Percentiles rank a stretch among this genome's conserved stretches.
Conservation (phyloP, 2,329 filamentous ascomycete genomes). For the Pseudopithomyces chartarum region DNA sequence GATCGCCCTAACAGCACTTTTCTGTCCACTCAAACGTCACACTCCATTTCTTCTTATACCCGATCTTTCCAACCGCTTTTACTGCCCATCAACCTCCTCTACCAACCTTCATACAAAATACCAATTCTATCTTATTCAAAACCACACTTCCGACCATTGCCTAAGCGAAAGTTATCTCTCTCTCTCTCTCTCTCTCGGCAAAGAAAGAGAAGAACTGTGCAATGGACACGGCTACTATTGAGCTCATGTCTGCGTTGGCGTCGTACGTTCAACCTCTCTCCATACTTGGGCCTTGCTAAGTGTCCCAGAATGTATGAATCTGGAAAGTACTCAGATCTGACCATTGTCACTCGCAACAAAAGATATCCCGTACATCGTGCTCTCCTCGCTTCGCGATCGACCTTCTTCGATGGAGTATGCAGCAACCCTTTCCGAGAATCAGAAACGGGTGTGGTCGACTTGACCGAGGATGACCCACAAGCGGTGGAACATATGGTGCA, state of each 20-base stretch:
- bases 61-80: not conserved
- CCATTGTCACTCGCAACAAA: slow-evolving; percentile 51
- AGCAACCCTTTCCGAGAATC: slow-evolving; percentile 45
- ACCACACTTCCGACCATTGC: not conserved
- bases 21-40: slow-evolving; percentile 1
- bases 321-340: slow-evolving; percentile 55
- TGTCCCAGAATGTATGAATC: slow-evolving; percentile 43
- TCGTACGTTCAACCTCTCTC: slow-evolving; percentile 46
- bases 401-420: slow-evolving; percentile 52
- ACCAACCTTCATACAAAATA: not conserved
- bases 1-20: slow-evolving; percentile 7
- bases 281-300: slow-evolving; percentile 26
- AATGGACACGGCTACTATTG: slow-evolving; percentile 49
- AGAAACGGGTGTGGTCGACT: slow-evolving; percentile 44
- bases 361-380: slow-evolving; percentile 55
- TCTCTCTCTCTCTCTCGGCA: no score
- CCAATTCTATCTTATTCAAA: not conserved
- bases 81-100: not conserved
- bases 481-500: slow-evolving; percentile 49
- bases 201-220: slow-evolving; percentile 12
- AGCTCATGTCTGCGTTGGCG: slow-evolving; percentile 53
- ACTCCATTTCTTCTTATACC: slow-evolving; percentile 7
- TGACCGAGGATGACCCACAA: slow-evolving; percentile 47
- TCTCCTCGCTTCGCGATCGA: slow-evolving; percentile 54
- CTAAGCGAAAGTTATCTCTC: not conserved